These are phyloP conservation scores for Erysimum cheiri DNA, from an alignment of 441 rosid genomes.

Conservation along the genomic window DNA sequence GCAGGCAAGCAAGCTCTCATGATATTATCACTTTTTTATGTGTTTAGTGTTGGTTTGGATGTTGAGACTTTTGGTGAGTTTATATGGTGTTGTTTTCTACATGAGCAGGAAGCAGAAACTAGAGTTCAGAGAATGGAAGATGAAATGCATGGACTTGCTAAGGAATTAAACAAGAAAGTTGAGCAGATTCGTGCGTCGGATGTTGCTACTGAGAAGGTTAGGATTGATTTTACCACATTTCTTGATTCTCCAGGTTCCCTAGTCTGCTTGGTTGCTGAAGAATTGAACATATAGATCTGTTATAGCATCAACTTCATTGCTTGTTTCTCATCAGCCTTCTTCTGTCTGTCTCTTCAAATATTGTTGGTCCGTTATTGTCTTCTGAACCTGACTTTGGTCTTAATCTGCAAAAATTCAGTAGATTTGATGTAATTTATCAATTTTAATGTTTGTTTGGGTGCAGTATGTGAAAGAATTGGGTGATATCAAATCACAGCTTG, in stretches of 20 bases:
- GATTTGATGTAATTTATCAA: background rate
- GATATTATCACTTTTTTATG: background rate
- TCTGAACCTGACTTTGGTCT: background rate
- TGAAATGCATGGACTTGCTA: conserved; percentile 56
- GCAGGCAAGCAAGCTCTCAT: conserved; percentile 55
- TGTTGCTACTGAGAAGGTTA: conserved; percentile 80
- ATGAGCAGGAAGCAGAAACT: conserved; percentile 73
- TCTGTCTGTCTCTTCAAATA: background rate
- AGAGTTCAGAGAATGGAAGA: conserved; percentile 75
- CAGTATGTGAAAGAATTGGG: conserved; percentile 74
- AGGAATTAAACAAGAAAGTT: conserved; percentile 64
- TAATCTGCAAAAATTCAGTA: background rate
- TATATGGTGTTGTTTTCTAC: conserved; percentile 23
- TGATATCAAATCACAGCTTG: conserved; percentile 70
- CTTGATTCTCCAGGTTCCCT: conserved; percentile 1
- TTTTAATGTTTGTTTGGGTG: conserved; percentile 5
- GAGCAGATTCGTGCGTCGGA: conserved; percentile 70
- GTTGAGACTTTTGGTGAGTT: conserved; percentile 42
- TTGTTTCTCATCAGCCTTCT: conserved; percentile 12
- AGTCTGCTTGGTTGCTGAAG: conserved; percentile 7
- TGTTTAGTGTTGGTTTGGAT: conserved; percentile 14
- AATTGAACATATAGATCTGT: background rate
- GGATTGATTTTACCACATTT: conserved; percentile 1
- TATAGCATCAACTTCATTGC: background rate
- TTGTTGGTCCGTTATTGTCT: background rate